Evolutionary conservation across 2,329 filamentous ascomycete species (phyloP).

Genomic region (Fusarium austroafricanum): DNA sequence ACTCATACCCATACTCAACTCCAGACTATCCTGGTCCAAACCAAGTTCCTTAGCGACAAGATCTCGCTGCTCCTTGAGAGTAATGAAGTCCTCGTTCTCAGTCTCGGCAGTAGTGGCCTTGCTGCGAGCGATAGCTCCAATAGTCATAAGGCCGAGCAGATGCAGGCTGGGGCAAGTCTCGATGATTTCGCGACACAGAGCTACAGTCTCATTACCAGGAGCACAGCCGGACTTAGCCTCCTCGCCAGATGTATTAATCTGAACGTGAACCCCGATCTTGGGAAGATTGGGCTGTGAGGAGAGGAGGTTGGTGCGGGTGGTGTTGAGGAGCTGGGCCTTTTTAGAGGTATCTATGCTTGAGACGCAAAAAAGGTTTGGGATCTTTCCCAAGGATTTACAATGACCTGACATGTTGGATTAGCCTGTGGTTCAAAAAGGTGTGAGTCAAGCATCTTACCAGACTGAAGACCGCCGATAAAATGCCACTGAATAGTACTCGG

Average conservation of each 20-base stretch:
- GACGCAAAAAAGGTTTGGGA: constrained; percentile 91
- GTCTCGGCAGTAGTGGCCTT: constrained; percentile 76
- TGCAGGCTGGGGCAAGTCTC: constrained; percentile 78
- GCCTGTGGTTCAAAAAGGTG: neutral
- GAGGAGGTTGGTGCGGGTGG: constrained; percentile 73
- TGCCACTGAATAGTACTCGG: constrained; percentile 88
- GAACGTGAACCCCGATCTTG: constrained; percentile 81
- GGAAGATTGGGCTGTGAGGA: constrained; percentile 52
- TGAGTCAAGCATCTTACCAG: constrained; percentile 56
- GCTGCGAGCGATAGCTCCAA: constrained; percentile 91
- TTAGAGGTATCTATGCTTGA: constrained; percentile 90
- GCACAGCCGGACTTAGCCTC: constrained; percentile 84
- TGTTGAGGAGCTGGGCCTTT: constrained; percentile 86
- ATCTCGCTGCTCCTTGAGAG: constrained; percentile 76
- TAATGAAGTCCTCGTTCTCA: constrained; percentile 92
- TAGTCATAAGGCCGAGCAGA: constrained; percentile 93
- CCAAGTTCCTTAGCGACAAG: constrained; percentile 67
- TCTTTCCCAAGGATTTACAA: constrained; percentile 86
- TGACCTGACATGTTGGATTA: constrained; percentile 69
- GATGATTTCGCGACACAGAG: constrained; percentile 76
- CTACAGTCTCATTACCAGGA: constrained; percentile 70
- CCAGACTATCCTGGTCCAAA: constrained; percentile 66
- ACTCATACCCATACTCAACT: constrained; percentile 99
- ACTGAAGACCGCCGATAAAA: constrained; percentile 95
- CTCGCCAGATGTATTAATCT: constrained; percentile 96